phyloP scores from a whole-genome alignment of 1,139 yeast species.

The Magnusiomyces paraingens region DNA sequence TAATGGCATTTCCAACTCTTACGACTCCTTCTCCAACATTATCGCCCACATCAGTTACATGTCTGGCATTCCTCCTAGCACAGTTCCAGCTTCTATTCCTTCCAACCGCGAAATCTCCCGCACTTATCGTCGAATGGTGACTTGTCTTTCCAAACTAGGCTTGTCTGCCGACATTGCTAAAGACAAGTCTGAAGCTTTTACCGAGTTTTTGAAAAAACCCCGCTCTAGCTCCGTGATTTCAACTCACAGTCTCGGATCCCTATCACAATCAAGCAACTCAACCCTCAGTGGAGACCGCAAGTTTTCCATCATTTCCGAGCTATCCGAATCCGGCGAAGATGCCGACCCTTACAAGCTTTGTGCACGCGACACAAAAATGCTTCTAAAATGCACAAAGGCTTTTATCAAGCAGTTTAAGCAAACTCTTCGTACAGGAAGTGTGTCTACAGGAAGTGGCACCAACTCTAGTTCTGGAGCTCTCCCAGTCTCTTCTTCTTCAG shows the following conservation, averaged over 20 bases:
- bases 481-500: too few relatives aligned
- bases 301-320: slow-evolving; percentile 13
- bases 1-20: slow-evolving; percentile 16
- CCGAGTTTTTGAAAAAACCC: slow-evolving; percentile 5
- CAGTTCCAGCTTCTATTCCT: slow-evolving; percentile 21
- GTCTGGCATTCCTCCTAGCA: slow-evolving; percentile 29
- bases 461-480: too few relatives aligned
- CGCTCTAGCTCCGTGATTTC: slow-evolving; percentile 15
- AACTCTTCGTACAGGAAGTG: background rate
- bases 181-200: slow-evolving; percentile 6
- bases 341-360: slow-evolving; percentile 12
- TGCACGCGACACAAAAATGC: slow-evolving; percentile 10
- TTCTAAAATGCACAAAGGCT: slow-evolving; percentile 8
- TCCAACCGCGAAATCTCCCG: slow-evolving; percentile 23
- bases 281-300: slow-evolving; percentile 9
- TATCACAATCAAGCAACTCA: slow-evolving; percentile 5
- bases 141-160: slow-evolving; percentile 23
- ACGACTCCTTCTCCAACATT: slow-evolving; percentile 21
- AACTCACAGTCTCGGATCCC: slow-evolving; percentile 8
- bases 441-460: background rate
- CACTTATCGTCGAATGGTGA: slow-evolving; percentile 24
- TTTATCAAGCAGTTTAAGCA: slow-evolving; percentile 11
- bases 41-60: slow-evolving; percentile 24
- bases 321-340: slow-evolving; percentile 13
- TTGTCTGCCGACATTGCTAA: slow-evolving; percentile 20